phyloP scores from a whole-genome alignment of 148 eudicot species.

The Chenopodium formosanum region DNA sequence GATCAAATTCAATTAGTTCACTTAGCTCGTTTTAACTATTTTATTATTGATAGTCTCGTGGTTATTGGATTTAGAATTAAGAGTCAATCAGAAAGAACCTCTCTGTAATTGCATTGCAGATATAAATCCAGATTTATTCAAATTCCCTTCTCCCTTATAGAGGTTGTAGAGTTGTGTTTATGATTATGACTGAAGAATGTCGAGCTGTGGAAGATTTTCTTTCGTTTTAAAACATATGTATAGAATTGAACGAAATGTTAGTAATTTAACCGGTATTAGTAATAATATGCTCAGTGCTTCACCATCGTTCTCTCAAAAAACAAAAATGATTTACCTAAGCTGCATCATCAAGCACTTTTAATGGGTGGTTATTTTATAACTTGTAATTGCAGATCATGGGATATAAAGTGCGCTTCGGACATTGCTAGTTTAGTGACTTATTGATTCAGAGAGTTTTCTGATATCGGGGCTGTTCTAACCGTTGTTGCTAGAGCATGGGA shows the following conservation, averaged over 20 bases:
- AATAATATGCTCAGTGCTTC: not conserved
- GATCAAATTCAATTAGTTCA: not conserved
- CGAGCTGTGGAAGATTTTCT: not conserved
- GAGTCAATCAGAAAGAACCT: not conserved
- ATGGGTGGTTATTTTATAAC: not conserved
- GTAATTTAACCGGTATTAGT: not conserved
- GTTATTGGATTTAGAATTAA: not conserved
- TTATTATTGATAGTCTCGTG: not conserved
- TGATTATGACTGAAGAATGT: not conserved
- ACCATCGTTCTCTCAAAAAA: too few relatives aligned
- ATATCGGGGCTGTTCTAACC: not conserved
- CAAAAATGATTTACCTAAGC: not conserved
- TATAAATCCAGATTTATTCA: not conserved
- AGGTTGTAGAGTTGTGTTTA: not conserved
- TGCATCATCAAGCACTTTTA: not conserved
- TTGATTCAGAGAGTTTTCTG: not conserved
- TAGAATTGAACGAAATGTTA: too few relatives aligned
- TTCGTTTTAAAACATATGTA: too few relatives aligned
- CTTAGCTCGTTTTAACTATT: not conserved
- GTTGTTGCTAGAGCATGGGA: not conserved
- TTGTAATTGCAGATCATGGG: slow-evolving; percentile 9
- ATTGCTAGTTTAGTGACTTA: not conserved
- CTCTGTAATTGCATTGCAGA: not conserved
- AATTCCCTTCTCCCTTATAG: too few relatives aligned
- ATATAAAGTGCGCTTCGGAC: not conserved